Base-by-base conservation (phyloP, 352 stramenopile species). In the Pythium plurisporium region DNA sequence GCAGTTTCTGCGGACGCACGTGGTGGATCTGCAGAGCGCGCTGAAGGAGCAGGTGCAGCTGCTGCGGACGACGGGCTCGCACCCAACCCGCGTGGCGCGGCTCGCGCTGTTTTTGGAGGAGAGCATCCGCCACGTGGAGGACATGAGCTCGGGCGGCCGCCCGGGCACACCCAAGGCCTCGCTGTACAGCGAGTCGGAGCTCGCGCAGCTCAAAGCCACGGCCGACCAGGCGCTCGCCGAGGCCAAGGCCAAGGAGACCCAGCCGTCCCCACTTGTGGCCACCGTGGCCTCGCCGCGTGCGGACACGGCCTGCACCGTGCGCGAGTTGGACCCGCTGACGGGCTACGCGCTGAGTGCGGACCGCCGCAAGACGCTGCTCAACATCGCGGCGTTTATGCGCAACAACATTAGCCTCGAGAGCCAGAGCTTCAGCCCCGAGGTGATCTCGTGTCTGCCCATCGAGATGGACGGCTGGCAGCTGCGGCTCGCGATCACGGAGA, bases 381-480 rank as follows among this genome's bases (percentile, higher is more conserved):
- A 88, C 48, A 91, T 94, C 42, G 75, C 81, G 33, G 69, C 70
- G 6, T 94, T 91, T 59, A 72, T 94, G 23, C 67, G 76, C 49
- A 76, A 88, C 36, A 94, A 91, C 67, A 86, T 94, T 44, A 89
- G 71, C 31, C 66, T 91, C 26, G 84, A 94, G 60, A 91, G 79
- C 66, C 79, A 79, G 47, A 91, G 80, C 60, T 94, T 91, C 60
- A 79, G 67, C 9, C 84, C 84, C 8, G 84, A 94, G 56, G 82
- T 90, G 40, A 94, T 94, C 56, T 91, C 79, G 64, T 94, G 79
- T 55, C 70, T 94, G 17, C 84, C 84, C 0, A 94, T 94, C 34
- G 79, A 94, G 58, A 89, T 94, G 81, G 84, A 94, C 56, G 84
- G 84, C 42, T 94, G 84, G 84, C 79, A 89, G 52, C 69, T 94